Evolutionary conservation across 768 basidiomycete species (phyloP).

Genomic region (Sarcomyxa edulis): DNA sequence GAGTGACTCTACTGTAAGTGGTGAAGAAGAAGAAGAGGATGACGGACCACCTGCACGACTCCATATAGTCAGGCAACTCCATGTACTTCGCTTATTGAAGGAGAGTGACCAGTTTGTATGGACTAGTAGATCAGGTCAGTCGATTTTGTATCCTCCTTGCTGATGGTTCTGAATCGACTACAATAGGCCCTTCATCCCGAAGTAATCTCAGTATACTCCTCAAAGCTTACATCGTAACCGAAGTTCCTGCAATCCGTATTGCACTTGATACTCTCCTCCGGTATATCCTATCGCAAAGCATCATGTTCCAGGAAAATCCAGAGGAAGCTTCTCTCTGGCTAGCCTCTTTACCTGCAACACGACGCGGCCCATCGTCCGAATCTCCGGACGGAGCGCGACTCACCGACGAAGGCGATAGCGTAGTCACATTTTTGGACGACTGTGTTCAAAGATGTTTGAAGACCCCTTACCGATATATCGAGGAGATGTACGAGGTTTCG

Average conservation of each 20-base stretch:
- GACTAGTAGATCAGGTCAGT: slow-evolving; percentile 66
- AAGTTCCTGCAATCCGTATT: slow-evolving; percentile 42
- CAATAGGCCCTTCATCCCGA: slow-evolving; percentile 40
- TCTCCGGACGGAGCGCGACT: slow-evolving; percentile 49
- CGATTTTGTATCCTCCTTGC: slow-evolving; percentile 3
- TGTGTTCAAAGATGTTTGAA: slow-evolving; percentile 78
- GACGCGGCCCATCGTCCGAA: slow-evolving; percentile 27
- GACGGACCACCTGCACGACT: slow-evolving; percentile 25
- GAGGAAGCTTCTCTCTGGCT: slow-evolving; percentile 77
- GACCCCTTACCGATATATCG: slow-evolving; percentile 83
- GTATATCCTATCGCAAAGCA: slow-evolving; percentile 62
- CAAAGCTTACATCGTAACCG: slow-evolving; percentile 48
- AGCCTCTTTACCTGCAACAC: slow-evolving; percentile 46
- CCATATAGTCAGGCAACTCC: slow-evolving; percentile 61
- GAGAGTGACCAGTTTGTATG: slow-evolving; percentile 79
- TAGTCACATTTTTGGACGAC: slow-evolving; percentile 76
- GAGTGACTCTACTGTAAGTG: no score
- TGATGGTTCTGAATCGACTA: not conserved
- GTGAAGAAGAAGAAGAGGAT: slow-evolving; percentile 19
- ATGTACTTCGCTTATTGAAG: slow-evolving; percentile 68
- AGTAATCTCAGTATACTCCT: slow-evolving; percentile 74
- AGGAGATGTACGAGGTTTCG: slow-evolving; percentile 46
- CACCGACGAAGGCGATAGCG: slow-evolving; percentile 49
- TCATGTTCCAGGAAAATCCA: slow-evolving; percentile 76
- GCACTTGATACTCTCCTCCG: slow-evolving; percentile 49